These are phyloP conservation scores for Moesziomyces sp. DNA, from an alignment of 1,284 basidiomycete genomes.

Conservation along the genomic window DNA sequence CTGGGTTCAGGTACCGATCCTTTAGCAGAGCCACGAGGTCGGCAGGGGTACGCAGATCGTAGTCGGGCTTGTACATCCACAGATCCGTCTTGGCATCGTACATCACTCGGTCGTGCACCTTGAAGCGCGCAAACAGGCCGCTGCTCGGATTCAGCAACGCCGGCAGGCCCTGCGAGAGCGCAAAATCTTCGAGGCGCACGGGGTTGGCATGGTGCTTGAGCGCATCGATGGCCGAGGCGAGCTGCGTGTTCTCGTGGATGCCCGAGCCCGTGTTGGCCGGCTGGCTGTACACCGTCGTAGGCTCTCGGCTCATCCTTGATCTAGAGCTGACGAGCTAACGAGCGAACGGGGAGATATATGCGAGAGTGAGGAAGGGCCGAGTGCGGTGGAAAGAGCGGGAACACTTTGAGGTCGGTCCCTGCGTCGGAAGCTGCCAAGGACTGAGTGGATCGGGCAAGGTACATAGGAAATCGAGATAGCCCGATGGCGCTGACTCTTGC, in stretches of 20 bases:
- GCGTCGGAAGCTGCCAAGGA: conserved; percentile 2
- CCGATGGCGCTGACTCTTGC: no score
- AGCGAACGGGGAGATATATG: neutral
- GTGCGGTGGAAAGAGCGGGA: no score
- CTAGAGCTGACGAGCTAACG: neutral
- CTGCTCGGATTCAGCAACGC: conserved; percentile 75
- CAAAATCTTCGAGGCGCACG: conserved; percentile 84
- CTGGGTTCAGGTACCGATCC: conserved; percentile 52
- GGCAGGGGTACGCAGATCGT: conserved; percentile 82
- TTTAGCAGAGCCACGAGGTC: conserved; percentile 80
- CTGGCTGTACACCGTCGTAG: conserved; percentile 77
- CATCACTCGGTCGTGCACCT: conserved; percentile 79
- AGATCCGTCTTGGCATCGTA: conserved; percentile 84
- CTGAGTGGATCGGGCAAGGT: no score
- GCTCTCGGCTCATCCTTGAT: conserved; percentile 28
- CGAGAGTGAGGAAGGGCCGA: neutral
- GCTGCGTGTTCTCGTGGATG: conserved; percentile 83
- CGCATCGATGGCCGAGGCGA: conserved; percentile 83
- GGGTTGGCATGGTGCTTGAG: conserved; percentile 80
- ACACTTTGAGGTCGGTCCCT: conserved; percentile 9
- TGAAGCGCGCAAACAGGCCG: conserved; percentile 81
- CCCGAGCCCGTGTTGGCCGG: conserved; percentile 84
- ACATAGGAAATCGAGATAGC: no score
- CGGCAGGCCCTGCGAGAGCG: conserved; percentile 79
- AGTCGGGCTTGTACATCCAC: conserved; percentile 88